phyloP scores from a whole-genome alignment of 2,329 filamentous ascomycete genomes.

The Hymenoscyphus occultus region DNA sequence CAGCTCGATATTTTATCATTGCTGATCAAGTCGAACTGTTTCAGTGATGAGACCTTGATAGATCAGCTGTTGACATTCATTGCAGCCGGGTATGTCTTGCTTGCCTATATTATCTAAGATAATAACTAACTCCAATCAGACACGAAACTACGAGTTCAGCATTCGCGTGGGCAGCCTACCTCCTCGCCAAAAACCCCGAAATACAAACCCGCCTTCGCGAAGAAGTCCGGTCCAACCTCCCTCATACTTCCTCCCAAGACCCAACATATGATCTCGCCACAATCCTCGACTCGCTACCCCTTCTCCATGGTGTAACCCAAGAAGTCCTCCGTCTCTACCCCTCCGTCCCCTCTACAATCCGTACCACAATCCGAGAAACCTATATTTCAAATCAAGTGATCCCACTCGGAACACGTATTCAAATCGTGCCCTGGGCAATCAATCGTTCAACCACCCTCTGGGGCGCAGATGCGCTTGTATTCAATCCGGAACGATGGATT shows the following conservation, averaged over 20 bases:
- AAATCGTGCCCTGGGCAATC: conserved; percentile 53
- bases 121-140: conserved; percentile 30
- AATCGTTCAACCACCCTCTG: conserved; percentile 57
- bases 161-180: conserved; percentile 67
- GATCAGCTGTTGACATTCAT: conserved; percentile 89
- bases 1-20: conserved; percentile 75
- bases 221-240: conserved; percentile 51
- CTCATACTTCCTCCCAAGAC: conserved; percentile 30
- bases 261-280: conserved; percentile 42
- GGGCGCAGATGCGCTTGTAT: conserved; percentile 57
- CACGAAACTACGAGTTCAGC: conserved; percentile 76
- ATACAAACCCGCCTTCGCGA: conserved; percentile 57
- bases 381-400: conserved; percentile 54
- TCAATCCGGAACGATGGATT: conserved; percentile 59
- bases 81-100: conserved; percentile 56
- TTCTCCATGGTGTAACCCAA: conserved; percentile 63
- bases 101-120: too few species aligned
- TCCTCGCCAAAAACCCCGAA: conserved; percentile 56
- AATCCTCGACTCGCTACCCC: conserved; percentile 61
- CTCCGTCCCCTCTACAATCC: conserved; percentile 62
- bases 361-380: conserved; percentile 55
- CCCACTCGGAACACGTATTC: conserved; percentile 55
- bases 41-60: conserved; percentile 72
- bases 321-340: conserved; percentile 67
- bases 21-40: conserved; percentile 70